Conservation (phyloP, 2,329 filamentous ascomycete genomes). For the Clonostachys byssicola region DNA sequence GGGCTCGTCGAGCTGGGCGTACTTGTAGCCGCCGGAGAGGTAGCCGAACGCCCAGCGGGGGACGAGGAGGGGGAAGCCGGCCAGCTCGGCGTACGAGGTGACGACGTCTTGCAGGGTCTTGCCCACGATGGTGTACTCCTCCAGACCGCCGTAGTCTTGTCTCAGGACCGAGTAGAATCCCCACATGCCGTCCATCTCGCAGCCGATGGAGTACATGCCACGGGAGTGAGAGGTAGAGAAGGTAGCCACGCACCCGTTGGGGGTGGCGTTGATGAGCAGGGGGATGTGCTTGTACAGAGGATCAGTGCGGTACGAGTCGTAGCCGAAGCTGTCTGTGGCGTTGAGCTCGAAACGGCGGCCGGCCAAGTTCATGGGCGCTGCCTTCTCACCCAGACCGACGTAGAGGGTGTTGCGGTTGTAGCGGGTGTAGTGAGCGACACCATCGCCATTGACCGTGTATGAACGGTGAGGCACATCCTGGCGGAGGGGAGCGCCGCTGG, state of each 20-base stretch:
- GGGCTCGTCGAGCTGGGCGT: conserved; percentile 43
- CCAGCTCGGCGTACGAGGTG: conserved; percentile 60
- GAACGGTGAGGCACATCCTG: conserved; percentile 61
- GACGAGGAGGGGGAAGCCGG: conserved; percentile 63
- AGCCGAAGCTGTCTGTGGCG: conserved; percentile 69
- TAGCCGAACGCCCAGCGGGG: conserved; percentile 73
- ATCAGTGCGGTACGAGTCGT: conserved; percentile 67
- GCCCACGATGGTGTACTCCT: conserved; percentile 67
- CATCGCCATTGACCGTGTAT: conserved; percentile 57
- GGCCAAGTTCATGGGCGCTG: conserved; percentile 68
- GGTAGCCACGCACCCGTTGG: conserved; percentile 58
- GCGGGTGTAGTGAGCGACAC: conserved; percentile 60
- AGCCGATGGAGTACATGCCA: conserved; percentile 62
- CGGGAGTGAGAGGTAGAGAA: conserved; percentile 65
- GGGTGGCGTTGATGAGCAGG: conserved; percentile 64
- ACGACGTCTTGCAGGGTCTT: conserved; percentile 64
- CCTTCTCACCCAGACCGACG: conserved; percentile 68
- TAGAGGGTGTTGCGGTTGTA: conserved; percentile 62
- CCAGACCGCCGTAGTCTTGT: conserved; percentile 67
- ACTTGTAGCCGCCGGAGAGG: conserved; percentile 60
- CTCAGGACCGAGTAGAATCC: conserved; percentile 71
- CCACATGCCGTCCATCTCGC: conserved; percentile 74
- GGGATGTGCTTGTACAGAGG: conserved; percentile 76
- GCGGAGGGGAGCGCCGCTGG: conserved; percentile 45
- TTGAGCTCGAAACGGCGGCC: conserved; percentile 63